These are phyloP conservation scores for Persicaria maculosa DNA, from an alignment of 148 eudicot genomes.

Conservation along the genomic window DNA sequence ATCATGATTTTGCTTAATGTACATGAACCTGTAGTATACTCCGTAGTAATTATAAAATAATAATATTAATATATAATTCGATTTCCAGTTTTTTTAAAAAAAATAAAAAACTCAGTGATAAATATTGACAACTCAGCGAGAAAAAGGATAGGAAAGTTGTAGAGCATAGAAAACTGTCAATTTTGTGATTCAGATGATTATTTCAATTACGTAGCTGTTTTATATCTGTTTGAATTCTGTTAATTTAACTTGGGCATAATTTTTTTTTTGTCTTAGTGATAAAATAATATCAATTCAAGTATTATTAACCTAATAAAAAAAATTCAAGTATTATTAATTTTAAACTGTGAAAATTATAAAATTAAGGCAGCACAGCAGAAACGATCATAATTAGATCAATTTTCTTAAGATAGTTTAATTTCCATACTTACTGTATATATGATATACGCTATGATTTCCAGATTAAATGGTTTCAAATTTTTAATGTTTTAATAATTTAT, in stretches of 20 bases:
- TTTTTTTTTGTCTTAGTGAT: background rate
- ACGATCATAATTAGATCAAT: background rate
- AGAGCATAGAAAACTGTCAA: background rate
- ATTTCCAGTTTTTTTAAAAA: background rate
- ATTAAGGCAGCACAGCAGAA: too few relatives aligned
- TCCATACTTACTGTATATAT: background rate
- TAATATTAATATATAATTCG: background rate
- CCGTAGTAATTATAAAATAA: background rate
- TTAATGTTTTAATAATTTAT: background rate
- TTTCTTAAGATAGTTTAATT: background rate
- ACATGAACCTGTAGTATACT: background rate
- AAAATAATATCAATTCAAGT: background rate
- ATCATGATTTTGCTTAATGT: background rate
- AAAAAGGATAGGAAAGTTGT: background rate
- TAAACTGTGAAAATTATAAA: background rate
- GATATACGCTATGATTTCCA: background rate
- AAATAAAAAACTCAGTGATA: background rate
- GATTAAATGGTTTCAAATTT: background rate
- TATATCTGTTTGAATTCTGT: background rate
- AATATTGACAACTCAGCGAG: background rate
- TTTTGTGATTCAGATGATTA: background rate
- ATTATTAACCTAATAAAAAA: too few relatives aligned
- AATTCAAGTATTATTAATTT: background rate
- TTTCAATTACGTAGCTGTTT: too few relatives aligned
- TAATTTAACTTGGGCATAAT: background rate